phyloP scores from a whole-genome alignment of 306 rosid species.

The Dalbergia cultrata region DNA sequence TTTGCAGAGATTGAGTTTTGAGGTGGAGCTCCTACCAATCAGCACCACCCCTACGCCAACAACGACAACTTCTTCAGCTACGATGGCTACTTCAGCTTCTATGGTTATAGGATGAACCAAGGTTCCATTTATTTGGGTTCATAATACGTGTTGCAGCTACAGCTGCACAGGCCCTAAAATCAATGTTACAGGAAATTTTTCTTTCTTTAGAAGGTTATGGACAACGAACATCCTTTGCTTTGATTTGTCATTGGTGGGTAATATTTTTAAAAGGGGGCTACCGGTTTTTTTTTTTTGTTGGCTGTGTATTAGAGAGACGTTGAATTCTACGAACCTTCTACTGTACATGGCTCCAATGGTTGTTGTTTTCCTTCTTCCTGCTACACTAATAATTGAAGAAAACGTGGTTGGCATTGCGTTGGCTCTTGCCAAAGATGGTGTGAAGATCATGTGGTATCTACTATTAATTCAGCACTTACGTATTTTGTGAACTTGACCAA shows the following conservation, averaged over 20 bases:
- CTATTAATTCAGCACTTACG: conserved; percentile 89
- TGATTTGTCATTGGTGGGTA: not conserved
- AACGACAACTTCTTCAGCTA: too few relatives aligned
- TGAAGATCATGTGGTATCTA: conserved; percentile 96
- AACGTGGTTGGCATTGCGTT: conserved; percentile 96
- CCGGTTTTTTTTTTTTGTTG: conserved; percentile 44
- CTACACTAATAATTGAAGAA: conserved; percentile 94
- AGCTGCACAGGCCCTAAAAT: conserved; percentile 95
- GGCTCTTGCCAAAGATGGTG: conserved; percentile 96
- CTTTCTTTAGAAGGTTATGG: conserved; percentile 97
- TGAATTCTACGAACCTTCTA: conserved; percentile 99
- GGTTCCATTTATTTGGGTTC: conserved; percentile 98
- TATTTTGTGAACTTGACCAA: conserved; percentile 98
- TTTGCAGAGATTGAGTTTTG: too few relatives aligned
- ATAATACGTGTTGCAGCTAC: conserved; percentile 92
- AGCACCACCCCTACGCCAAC: too few relatives aligned
- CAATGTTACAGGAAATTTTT: conserved; percentile 94
- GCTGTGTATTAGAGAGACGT: conserved; percentile 87
- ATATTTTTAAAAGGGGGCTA: not conserved
- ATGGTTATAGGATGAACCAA: conserved; percentile 87
- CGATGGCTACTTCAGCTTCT: too few relatives aligned
- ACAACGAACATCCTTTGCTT: conserved; percentile 15
- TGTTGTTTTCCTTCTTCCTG: conserved; percentile 98
- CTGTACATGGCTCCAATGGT: conserved; percentile 99
- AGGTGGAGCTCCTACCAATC: too few relatives aligned